A percentile compares a stretch with the other conserved stretches of the same genome.
Conservation (phyloP, 2,329 filamentous ascomycete species). For the Gaeumannomyces tritici region DNA sequence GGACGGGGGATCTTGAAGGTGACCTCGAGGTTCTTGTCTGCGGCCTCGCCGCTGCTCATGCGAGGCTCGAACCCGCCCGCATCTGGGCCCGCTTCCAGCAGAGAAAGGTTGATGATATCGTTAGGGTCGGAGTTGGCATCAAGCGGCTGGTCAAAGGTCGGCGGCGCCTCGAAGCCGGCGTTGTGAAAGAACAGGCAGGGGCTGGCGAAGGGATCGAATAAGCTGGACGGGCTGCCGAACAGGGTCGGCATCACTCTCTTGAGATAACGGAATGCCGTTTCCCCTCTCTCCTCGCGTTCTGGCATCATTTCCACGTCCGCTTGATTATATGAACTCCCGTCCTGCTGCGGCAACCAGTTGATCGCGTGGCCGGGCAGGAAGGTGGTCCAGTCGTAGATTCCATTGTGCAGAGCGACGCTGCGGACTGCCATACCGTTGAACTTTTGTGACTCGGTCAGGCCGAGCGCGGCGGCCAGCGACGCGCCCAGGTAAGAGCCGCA, state of each 20-base stretch:
- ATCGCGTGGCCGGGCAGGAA: constrained; percentile 44
- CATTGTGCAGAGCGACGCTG: constrained; percentile 47
- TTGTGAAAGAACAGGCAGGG: constrained; percentile 49
- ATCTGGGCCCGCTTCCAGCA: background rate
- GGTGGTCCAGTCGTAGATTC: constrained; percentile 56
- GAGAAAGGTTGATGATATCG: constrained; percentile 7
- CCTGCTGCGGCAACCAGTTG: constrained; percentile 18
- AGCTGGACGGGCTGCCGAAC: constrained; percentile 36
- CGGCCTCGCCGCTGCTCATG: background rate
- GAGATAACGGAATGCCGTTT: constrained; percentile 24
- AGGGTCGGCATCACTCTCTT: constrained; percentile 23
- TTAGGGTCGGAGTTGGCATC: background rate
- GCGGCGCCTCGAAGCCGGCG: constrained; percentile 34
- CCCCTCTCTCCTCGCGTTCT: constrained; percentile 18
- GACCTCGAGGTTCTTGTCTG: constrained; percentile 5
- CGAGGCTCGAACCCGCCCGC: background rate
- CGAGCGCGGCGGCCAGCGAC: constrained; percentile 44
- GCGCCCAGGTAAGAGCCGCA: constrained; percentile 51
- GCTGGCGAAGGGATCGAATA: constrained; percentile 53
- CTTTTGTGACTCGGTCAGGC: constrained; percentile 43
- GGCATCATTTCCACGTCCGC: background rate
- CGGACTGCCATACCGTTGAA: constrained; percentile 35
- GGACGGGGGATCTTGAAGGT: constrained; percentile 24
- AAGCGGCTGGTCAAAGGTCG: constrained; percentile 23
- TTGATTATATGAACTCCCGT: too few species aligned